Evolutionary conservation across 2,329 filamentous ascomycete species (phyloP).

Genomic region (Trichoderma sp.): DNA sequence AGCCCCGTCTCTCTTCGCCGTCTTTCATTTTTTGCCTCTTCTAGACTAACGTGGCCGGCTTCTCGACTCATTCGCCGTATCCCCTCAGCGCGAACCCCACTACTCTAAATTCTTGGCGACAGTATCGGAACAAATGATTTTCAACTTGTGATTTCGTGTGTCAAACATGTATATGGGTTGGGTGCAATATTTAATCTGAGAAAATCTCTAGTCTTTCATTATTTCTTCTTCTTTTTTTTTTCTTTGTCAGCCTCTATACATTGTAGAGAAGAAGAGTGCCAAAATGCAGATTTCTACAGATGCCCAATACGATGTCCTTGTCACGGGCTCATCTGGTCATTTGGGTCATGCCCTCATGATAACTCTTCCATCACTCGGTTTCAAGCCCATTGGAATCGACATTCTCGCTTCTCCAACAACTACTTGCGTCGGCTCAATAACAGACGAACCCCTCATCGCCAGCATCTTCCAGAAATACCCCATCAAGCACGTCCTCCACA

Average conservation of each 20-base stretch:
- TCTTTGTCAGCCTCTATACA: not conserved
- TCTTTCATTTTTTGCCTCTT: not conserved
- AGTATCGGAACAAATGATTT: not conserved
- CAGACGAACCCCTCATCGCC: slow-evolving; percentile 35
- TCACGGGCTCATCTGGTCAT: slow-evolving; percentile 48
- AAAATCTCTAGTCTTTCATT: not conserved
- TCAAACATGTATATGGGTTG: not conserved
- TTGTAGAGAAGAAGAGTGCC: not conserved
- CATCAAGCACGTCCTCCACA: slow-evolving; percentile 44
- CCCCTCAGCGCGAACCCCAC: slow-evolving; percentile 6
- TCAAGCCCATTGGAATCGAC: slow-evolving; percentile 44
- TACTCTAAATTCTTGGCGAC: not conserved
- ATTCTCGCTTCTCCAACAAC: slow-evolving; percentile 40
- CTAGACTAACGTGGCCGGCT: not conserved
- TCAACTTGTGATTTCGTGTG: not conserved
- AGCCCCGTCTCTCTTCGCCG: not conserved
- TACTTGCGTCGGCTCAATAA: slow-evolving; percentile 37
- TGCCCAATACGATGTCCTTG: slow-evolving; percentile 36
- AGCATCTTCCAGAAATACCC: slow-evolving; percentile 33
- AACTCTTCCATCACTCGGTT: slow-evolving; percentile 38
- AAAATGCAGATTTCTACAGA: slow-evolving; percentile 2
- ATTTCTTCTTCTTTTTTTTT: not conserved
- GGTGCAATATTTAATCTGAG: not conserved
- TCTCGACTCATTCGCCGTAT: slow-evolving; percentile 9
- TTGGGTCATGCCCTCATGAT: slow-evolving; percentile 48